Conservation (phyloP, 2,329 filamentous ascomycete species). For the Diplodia intermedia region DNA sequence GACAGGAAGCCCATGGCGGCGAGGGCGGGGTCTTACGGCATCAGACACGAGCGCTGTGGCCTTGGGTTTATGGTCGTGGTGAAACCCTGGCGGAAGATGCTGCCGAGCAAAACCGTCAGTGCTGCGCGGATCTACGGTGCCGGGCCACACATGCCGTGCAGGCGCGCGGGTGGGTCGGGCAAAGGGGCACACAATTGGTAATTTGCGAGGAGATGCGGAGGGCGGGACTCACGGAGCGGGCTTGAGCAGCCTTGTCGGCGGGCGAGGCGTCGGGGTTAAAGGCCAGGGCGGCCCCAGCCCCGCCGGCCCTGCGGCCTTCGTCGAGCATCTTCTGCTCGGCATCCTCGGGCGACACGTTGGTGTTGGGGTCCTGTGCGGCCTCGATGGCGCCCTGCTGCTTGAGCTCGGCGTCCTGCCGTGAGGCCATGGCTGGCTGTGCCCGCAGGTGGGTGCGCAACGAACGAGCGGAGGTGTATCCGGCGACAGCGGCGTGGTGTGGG, state of each 20-base stretch:
- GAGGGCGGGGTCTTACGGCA: conserved; percentile 55
- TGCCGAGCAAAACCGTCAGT: conserved; percentile 44
- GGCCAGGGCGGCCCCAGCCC: conserved; percentile 75
- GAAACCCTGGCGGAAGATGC: conserved; percentile 70
- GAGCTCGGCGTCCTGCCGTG: conserved; percentile 62
- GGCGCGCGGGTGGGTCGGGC: conserved; percentile 26
- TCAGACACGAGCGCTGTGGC: conserved; percentile 79
- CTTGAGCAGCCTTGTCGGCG: conserved; percentile 83
- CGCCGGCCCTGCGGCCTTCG: conserved; percentile 79
- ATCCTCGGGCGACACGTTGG: conserved; percentile 69
- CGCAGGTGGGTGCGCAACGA: conserved; percentile 22
- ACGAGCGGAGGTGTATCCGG: conserved; percentile 16
- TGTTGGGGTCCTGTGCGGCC: conserved; percentile 75
- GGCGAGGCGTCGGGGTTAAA: conserved; percentile 87
- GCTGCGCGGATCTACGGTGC: conserved; percentile 30
- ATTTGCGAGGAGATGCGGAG: conserved; percentile 11
- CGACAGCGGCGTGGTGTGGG: conserved; percentile 13
- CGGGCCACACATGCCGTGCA: conserved; percentile 27
- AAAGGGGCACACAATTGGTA: conserved; percentile 28
- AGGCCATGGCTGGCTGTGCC: conserved; percentile 31
- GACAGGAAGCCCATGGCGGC: conserved; percentile 23
- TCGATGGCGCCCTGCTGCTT: conserved; percentile 83
- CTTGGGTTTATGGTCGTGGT: conserved; percentile 66
- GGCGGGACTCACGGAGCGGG: conserved; percentile 70
- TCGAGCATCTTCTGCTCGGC: conserved; percentile 77